Base-by-base conservation (phyloP, 805 yeast species). In the Candida ipomoeae region DNA sequence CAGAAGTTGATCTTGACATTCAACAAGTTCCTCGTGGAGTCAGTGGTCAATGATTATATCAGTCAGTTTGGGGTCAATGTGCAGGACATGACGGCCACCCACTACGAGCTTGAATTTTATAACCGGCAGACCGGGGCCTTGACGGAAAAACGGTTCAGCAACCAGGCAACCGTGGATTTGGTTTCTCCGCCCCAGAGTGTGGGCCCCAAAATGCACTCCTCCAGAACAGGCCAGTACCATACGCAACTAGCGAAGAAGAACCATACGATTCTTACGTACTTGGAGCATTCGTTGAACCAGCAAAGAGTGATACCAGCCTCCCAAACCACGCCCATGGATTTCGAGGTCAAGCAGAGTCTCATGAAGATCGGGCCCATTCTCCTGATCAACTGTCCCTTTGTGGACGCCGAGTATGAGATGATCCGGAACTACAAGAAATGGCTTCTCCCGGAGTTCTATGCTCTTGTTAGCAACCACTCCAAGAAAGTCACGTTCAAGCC, bases 331-430 rank as follows among this genome's bases (percentile, higher is more conserved):
- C 64, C 67, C 1, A 66, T 62, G 48, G 64, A 74, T 3, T 70
- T 85, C 34, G 85, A 84, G 55, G 76, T 80, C 3, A 71, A 74
- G 26, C 73, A 77, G 47, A 68, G 73, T 1, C 76, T 85, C 0
- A 69, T 72, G n/a, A 73, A 72, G 40, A 67, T 85, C 29, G 90
- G 96, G 0, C 83, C 85, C 1, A 73, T 88, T 10, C 62, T 89
- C 32, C 75, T 84, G 2, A 66, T 87, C 44, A 87, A 87, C 56
- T 58, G 87, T 17, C 75, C 80, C 45, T 68, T 87, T 46, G 63
- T 73, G 17, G 77, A 77, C 39, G 78, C 78, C 26, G 88, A 85
- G 48, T 75, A 81, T 71, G 74, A 73, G 40, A 66, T 70, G 34
- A 75, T 84, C 3, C 75, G 80, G 50, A 62, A 69, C 45, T 73